These are phyloP conservation scores for Diaporthe aspalathi DNA, from an alignment of 2,329 filamentous ascomycete genomes.

Conservation along the genomic window DNA sequence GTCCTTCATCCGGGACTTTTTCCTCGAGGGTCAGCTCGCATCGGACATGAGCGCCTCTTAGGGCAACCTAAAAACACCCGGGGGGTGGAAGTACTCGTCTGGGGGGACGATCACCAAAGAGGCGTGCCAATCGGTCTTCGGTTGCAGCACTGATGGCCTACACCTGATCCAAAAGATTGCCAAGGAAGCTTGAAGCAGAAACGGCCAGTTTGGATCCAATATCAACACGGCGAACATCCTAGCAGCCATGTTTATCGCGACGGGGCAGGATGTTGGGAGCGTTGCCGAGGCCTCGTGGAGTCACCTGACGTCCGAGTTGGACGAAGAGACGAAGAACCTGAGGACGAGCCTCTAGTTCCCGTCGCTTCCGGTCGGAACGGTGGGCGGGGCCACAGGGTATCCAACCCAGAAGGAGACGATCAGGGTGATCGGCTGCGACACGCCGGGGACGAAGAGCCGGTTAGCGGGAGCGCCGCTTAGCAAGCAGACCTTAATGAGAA, in stretches of 20 bases:
- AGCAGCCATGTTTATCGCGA: neutral
- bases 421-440: neutral
- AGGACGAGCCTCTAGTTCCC: neutral
- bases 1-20: neutral
- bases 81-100: neutral
- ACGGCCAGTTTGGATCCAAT: neutral
- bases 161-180: no score
- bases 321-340: neutral
- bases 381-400: neutral
- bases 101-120: neutral
- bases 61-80: neutral
- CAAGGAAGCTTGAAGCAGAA: no score
- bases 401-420: neutral
- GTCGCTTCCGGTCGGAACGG: neutral
- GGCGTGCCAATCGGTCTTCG: no score
- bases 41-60: neutral
- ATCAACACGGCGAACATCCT: neutral
- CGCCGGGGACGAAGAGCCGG: neutral
- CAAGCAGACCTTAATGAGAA: no score
- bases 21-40: neutral
- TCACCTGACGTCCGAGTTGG: neutral
- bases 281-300: neutral
- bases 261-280: neutral
- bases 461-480: no score
- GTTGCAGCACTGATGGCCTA: no score